Evolutionary conservation across 768 basidiomycete genomes (phyloP), one percentile per base, ranked within the genome.

Genomic region (Serendipita sp.): DNA sequence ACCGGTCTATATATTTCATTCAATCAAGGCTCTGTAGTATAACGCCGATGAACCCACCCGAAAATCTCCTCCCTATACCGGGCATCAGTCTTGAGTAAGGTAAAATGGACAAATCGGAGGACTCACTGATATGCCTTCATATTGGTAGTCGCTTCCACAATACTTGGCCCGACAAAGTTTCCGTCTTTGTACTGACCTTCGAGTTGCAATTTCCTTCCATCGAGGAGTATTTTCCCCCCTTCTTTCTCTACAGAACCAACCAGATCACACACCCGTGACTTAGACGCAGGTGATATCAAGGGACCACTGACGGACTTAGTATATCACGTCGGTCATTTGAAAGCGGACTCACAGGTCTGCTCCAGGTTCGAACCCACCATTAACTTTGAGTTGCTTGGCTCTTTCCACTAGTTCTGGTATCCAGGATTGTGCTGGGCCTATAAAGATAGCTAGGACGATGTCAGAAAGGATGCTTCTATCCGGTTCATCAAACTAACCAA

Each of bases 91-190:
- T 2, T 5, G 13, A 28, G 11, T 13, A 45, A 45, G 54, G 58
- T 44, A 11, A 2, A 44, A 15, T 44, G 65, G 52, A 67, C 2
- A 38, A 38, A n/a, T 46, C 44, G 35, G 18, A 75, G 41, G 7
- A 7, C 83, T 66, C 69, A 92, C 94, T 83, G 78, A 77, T 98
- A 97, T 69, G 88, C 90, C 67, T 78, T 80, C 93, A 95, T 95
- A 8, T 78, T 79, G 7, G 86, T 85, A n/a, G 78, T 80, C 5
- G 84, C 90, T 72, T 94, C 85, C 64, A 97, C 80, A 63, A 98
- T 80, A 0, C 93, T 95, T 0, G 95, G 92, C 2, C 92, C 95
- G 66, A 98, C 83, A 72, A 93, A 98, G 76, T 97, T 98, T 30
- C 95, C 95, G 64, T 88, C 74, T 3, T 87, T 85, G 72, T 93